Evolutionary conservation across 1,284 basidiomycete genomes (phyloP).

Genomic region (Fomitopsis schrenkii): DNA sequence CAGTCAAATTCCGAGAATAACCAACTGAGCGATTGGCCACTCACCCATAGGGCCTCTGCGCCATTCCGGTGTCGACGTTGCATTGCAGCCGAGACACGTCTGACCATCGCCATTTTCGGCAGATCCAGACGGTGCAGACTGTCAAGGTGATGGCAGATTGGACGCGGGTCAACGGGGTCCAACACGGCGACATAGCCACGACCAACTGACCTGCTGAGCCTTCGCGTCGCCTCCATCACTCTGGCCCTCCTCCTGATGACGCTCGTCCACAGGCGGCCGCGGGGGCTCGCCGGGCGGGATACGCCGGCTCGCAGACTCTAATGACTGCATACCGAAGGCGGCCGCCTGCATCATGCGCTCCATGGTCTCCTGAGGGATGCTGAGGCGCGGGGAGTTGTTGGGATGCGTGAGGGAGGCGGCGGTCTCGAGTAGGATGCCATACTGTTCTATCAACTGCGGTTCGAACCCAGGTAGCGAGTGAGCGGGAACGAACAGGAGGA

Average conservation of each 20-base stretch:
- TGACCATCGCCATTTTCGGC: constrained; percentile 49
- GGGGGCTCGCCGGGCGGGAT: constrained; percentile 15
- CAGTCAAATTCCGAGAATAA: neutral
- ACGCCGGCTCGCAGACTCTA: constrained; percentile 36
- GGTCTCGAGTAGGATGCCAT: constrained; percentile 39
- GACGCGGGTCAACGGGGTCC: neutral
- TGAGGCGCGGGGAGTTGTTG: constrained; percentile 23
- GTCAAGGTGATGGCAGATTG: neutral
- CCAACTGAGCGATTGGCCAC: constrained; percentile 17
- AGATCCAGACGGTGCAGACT: constrained; percentile 33
- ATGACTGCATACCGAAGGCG: constrained; percentile 45
- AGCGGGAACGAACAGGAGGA: neutral
- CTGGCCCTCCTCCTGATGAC: constrained; percentile 15
- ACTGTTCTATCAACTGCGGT: constrained; percentile 42
- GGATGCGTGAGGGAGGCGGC: constrained; percentile 28
- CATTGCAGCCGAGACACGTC: constrained; percentile 71
- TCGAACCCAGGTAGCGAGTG: neutral
- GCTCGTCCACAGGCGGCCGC: constrained; percentile 11
- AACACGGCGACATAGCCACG: neutral
- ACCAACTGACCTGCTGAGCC: constrained; percentile 18
- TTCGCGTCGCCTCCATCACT: constrained; percentile 10
- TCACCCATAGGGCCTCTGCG: constrained; percentile 73
- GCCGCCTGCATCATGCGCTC: constrained; percentile 49
- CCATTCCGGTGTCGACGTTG: constrained; percentile 85
- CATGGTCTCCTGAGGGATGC: constrained; percentile 33